Conservation (phyloP, 495 filamentous ascomycete species). For the Aspergillus saccharolyticus region DNA sequence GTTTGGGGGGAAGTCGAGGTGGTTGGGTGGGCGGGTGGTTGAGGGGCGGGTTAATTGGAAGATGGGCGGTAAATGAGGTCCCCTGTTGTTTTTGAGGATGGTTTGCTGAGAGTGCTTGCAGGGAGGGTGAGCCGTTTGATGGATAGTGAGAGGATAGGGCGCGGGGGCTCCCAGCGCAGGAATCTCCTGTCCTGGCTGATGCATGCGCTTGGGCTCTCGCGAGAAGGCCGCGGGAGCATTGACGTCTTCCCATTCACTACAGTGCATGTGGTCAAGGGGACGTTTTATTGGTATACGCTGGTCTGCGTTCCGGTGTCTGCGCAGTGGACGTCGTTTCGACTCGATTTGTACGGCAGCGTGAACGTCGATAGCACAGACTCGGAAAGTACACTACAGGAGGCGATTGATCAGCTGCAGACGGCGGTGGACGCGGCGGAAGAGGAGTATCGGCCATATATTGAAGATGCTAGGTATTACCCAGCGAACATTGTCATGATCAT, state of each 20-base stretch:
- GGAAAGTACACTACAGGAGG: not conserved
- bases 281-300: conserved; percentile 16
- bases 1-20: conserved; percentile 18
- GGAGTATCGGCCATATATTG: conserved; percentile 7
- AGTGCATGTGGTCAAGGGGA: conserved; percentile 11
- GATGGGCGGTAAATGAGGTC: conserved; percentile 16
- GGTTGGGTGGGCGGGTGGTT: conserved; percentile 33
- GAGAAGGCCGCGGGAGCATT: not conserved
- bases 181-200: not conserved
- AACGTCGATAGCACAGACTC: not conserved
- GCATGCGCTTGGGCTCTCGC: not conserved
- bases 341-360: conserved; percentile 17
- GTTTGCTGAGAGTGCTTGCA: not conserved
- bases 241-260: conserved; percentile 17
- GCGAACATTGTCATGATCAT: not conserved
- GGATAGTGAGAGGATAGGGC: not conserved
- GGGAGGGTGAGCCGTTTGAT: conserved; percentile 1
- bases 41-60: conserved; percentile 47
- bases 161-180: not conserved
- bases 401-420: conserved; percentile 3
- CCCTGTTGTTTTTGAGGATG: not conserved
- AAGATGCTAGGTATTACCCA: not conserved
- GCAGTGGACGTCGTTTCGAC: conserved; percentile 18
- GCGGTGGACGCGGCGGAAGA: conserved; percentile 7
- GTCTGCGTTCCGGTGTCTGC: conserved; percentile 18